These are phyloP conservation scores for Linum trigynum DNA, from an alignment of 345 rosid species.

Conservation along the genomic window DNA sequence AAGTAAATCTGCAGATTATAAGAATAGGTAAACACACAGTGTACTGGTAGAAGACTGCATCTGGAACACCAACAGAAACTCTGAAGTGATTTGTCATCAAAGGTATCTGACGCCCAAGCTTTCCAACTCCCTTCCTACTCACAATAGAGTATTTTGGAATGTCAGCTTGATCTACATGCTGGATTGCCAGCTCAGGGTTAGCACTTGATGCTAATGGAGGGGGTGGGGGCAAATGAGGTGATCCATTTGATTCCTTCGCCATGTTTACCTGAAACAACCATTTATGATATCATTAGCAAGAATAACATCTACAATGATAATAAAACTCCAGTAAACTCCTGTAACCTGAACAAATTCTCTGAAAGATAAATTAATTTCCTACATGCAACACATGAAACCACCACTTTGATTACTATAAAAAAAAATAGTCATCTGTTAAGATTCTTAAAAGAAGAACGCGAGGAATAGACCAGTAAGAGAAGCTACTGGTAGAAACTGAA, in stretches of 20 bases:
- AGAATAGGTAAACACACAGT: constrained; percentile 6
- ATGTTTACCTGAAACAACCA: neutral
- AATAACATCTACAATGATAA: neutral
- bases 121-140: constrained; percentile 15
- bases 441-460: too few species aligned
- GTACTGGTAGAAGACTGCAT: constrained; percentile 21
- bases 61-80: constrained; percentile 8
- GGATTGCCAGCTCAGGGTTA: neutral
- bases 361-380: too few species aligned
- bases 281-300: neutral
- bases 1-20: neutral
- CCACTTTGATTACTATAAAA: too few species aligned
- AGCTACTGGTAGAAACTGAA: too few species aligned
- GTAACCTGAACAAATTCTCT: neutral
- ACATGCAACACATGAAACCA: too few species aligned
- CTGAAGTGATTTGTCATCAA: constrained; percentile 22
- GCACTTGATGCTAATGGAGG: neutral
- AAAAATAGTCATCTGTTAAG: too few species aligned
- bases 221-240: neutral
- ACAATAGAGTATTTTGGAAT: neutral
- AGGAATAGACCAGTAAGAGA: too few species aligned
- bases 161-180: neutral
- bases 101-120: constrained; percentile 12
- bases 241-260: neutral
- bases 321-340: neutral